A percentile compares a stretch with the other conserved stretches of the same genome.
These are phyloP conservation scores for Diospyros lotus DNA, from an alignment of 148 eudicot species.

Conservation along the genomic window DNA sequence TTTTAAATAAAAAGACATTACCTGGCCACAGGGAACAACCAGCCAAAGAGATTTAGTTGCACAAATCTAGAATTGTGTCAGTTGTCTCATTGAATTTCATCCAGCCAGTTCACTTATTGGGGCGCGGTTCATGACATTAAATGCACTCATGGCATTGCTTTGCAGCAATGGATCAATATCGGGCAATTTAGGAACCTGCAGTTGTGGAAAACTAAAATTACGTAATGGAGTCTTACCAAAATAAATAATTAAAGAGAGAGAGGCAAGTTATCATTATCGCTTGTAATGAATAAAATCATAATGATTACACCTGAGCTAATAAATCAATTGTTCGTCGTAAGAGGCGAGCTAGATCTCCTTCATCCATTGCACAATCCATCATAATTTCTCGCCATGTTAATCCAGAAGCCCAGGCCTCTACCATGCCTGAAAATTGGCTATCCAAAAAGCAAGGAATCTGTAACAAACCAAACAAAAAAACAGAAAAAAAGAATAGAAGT, in stretches of 20 bases:
- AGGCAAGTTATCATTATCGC: neutral
- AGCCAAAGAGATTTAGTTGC: neutral
- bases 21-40: neutral
- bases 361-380: constrained; percentile 99
- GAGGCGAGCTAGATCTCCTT: constrained; percentile 94
- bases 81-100: constrained; percentile 19
- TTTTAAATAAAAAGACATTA: neutral
- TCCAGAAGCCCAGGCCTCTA: constrained; percentile 99
- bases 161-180: constrained; percentile 71
- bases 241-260: neutral
- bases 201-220: constrained; percentile 5
- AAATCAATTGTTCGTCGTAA: constrained; percentile 81
- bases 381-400: constrained; percentile 93
- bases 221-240: neutral
- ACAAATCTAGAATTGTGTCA: neutral
- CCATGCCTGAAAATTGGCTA: constrained; percentile 94
- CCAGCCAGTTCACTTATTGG: constrained; percentile 96
- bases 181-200: constrained; percentile 91
- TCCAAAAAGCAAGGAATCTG: constrained; percentile 97
- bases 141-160: constrained; percentile 74
- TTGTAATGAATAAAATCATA: neutral
- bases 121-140: constrained; percentile 90
- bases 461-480: no score
- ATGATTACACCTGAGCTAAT: constrained; percentile 64
- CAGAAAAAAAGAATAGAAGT: no score